These are phyloP conservation scores for Botrytis fabae DNA, from an alignment of 2,329 filamentous ascomycete species.

Conservation along the genomic window DNA sequence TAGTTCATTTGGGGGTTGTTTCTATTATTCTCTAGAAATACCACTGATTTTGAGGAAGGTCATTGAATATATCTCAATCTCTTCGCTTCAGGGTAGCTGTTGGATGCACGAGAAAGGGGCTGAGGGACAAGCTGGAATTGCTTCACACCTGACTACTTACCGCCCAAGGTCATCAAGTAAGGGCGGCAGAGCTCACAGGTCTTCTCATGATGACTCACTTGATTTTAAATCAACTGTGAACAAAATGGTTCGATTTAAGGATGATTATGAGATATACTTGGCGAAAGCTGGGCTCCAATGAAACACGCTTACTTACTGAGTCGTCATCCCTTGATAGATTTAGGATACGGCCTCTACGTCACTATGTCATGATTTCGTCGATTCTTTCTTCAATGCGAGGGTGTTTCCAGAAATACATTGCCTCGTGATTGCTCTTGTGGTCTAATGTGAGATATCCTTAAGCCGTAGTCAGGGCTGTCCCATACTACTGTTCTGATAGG, in stretches of 20 bases:
- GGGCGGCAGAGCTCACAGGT: neutral
- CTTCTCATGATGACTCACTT: neutral
- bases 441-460: neutral
- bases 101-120: neutral
- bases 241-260: neutral
- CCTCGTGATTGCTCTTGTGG: neutral
- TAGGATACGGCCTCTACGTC: neutral
- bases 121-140: neutral
- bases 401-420: neutral
- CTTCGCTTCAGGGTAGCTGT: neutral
- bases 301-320: neutral
- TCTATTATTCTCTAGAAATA: too few species aligned
- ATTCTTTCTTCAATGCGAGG: neutral
- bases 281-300: neutral
- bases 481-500: neutral
- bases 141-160: neutral
- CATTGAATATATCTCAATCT: neutral
- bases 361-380: neutral
- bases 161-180: too few species aligned
- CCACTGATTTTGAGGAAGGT: rapidly evolving
- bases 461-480: too few species aligned
- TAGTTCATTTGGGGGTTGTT: neutral
- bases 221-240: neutral
- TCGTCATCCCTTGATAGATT: neutral
- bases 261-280: neutral